Evolutionary conservation across 148 eudicot genomes (phyloP).

Genomic region (Bassia scoparia): DNA sequence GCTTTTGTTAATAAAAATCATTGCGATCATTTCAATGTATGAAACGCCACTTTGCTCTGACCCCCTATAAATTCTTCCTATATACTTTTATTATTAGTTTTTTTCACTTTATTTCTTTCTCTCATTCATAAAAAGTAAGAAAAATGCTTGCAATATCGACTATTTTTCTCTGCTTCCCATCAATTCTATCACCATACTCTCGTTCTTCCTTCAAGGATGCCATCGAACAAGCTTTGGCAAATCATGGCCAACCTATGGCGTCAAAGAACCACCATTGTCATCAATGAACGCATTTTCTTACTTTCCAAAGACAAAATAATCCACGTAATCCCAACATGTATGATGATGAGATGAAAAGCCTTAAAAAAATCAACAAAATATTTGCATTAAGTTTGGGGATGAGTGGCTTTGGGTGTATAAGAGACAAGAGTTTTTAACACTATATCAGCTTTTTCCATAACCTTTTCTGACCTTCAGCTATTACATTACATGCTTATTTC

Average conservation of each 20-base stretch:
- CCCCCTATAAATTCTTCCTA: too few relatives aligned
- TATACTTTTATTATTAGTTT: too few relatives aligned
- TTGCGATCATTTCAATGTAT: too few relatives aligned
- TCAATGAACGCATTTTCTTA: conserved; percentile 23
- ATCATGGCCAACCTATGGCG: conserved; percentile 26
- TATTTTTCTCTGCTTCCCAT: conserved; percentile 15
- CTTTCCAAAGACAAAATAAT: background rate
- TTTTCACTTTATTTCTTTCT: too few relatives aligned
- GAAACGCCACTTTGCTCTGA: too few relatives aligned
- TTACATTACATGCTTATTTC: background rate
- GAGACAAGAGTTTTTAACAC: too few relatives aligned
- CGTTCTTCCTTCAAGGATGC: conserved; percentile 42
- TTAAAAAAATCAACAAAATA: background rate
- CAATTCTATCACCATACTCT: conserved; percentile 24
- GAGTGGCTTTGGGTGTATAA: background rate
- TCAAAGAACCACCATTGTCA: conserved; percentile 12
- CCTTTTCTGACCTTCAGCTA: conserved; percentile 25
- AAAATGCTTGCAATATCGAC: background rate
- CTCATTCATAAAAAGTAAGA: too few relatives aligned
- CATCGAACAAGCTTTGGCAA: conserved; percentile 25
- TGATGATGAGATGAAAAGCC: background rate
- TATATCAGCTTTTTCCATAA: conserved; percentile 19
- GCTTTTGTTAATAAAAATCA: too few relatives aligned
- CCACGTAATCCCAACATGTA: background rate
- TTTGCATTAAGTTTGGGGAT: background rate